phyloP scores from a whole-genome alignment of 345 rosid species.

The Lepidium sativum region DNA sequence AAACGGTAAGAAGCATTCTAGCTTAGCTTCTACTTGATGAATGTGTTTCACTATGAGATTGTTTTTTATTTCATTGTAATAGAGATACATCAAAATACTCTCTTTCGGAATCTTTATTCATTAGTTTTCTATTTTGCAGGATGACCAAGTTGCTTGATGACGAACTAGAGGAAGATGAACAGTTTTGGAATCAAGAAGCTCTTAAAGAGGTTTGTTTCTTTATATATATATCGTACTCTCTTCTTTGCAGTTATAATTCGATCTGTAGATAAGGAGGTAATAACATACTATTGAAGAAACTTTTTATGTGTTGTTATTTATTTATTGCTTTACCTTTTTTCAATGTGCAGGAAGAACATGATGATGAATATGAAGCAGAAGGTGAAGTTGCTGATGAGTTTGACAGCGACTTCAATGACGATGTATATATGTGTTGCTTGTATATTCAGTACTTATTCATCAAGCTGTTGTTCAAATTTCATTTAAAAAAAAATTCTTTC shows the following conservation, averaged over 20 bases:
- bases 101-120: background rate
- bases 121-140: conserved; percentile 28
- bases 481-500: background rate
- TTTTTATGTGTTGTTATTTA: background rate
- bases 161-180: conserved; percentile 77
- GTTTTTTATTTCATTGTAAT: background rate
- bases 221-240: background rate
- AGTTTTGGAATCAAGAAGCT: conserved; percentile 94
- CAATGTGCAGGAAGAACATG: conserved; percentile 67
- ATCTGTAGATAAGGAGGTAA: background rate
- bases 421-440: conserved; percentile 41
- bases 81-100: background rate
- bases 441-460: background rate
- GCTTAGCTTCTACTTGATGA: background rate
- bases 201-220: conserved; percentile 57
- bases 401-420: conserved; percentile 91
- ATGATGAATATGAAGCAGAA: conserved; percentile 74
- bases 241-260: background rate
- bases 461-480: background rate
- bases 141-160: conserved; percentile 86
- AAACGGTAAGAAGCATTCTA: conserved; percentile 42
- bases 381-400: conserved; percentile 79
- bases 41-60: background rate
- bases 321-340: background rate
- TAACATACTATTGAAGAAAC: background rate